Conservation (phyloP, 345 rosid species). For the Eucalyptus sideroxylon region DNA sequence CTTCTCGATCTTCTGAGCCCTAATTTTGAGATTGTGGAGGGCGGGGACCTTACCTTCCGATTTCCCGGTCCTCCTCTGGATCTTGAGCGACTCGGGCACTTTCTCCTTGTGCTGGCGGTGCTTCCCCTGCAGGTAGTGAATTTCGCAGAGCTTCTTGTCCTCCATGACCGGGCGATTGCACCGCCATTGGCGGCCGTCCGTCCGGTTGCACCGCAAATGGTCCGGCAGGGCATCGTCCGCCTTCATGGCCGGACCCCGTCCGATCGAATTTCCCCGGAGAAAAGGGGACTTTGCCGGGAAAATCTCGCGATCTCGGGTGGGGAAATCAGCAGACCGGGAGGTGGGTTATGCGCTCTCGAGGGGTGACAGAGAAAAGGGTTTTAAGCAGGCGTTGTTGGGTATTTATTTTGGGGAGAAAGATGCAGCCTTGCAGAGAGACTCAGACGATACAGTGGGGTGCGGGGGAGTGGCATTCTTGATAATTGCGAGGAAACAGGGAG, state of each 20-base stretch:
- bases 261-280: not conserved
- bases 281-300: not conserved
- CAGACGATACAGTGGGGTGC: not conserved
- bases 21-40: slow-evolving; percentile 10
- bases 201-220: slow-evolving; percentile 78
- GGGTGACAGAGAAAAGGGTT: not conserved
- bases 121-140: slow-evolving; percentile 58
- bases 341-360: not conserved
- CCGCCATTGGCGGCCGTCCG: slow-evolving; percentile 93
- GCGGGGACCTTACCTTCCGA: not conserved
- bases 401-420: not conserved
- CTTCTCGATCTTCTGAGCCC: slow-evolving; percentile 36
- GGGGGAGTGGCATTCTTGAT: not conserved
- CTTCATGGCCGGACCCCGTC: slow-evolving; percentile 4
- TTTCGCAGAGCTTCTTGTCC: slow-evolving; percentile 76
- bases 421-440: not conserved
- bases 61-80: slow-evolving; percentile 31
- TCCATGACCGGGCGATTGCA: slow-evolving; percentile 70
- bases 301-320: not conserved
- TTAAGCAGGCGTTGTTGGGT: not conserved
- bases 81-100: slow-evolving; percentile 49
- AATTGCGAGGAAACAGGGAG: slow-evolving; percentile 18
- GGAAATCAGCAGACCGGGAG: not conserved
- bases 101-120: slow-evolving; percentile 47
- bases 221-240: slow-evolving; percentile 45